Conservation (phyloP, 192 early-diverging fungal species). For the Chytriomyces confervae region DNA sequence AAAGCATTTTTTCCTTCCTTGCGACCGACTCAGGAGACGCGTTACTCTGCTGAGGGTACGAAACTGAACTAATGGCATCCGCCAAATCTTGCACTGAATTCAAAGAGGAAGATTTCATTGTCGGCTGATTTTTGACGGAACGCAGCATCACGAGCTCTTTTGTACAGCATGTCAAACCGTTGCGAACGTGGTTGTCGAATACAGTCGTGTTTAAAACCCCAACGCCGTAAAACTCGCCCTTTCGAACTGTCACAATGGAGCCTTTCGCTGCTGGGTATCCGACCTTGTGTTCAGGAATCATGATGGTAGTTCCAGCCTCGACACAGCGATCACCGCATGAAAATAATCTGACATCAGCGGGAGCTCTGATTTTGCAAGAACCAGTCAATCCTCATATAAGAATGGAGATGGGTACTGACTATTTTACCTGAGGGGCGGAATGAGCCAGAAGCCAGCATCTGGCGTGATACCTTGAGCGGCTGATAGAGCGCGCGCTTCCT, state of each 20-base stretch:
- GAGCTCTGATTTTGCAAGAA: constrained; percentile 2
- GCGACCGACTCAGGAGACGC: neutral
- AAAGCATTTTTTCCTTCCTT: neutral
- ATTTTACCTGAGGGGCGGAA: constrained; percentile 24
- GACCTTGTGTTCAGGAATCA: constrained; percentile 36
- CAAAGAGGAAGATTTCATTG: neutral
- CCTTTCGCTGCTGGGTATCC: constrained; percentile 37
- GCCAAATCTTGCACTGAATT: neutral
- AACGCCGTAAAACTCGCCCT: constrained; percentile 33
- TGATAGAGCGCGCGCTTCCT: constrained; percentile 24
- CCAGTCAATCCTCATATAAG: neutral
- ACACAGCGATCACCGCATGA: constrained; percentile 27
- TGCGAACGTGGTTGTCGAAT: constrained; percentile 30
- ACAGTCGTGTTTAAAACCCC: constrained; percentile 30
- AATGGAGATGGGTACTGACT: neutral
- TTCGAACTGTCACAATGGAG: constrained; percentile 31
- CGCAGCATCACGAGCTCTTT: constrained; percentile 23
- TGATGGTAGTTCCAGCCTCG: constrained; percentile 31
- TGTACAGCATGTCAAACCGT: constrained; percentile 20
- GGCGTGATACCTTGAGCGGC: constrained; percentile 6
- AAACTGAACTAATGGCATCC: neutral
- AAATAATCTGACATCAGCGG: constrained; percentile 15
- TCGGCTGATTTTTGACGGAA: constrained; percentile 18
- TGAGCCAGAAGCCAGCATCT: constrained; percentile 34
- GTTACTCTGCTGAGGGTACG: neutral